Conservation (phyloP, 1,139 yeast species). For the Suhomyces atakaporum region DNA sequence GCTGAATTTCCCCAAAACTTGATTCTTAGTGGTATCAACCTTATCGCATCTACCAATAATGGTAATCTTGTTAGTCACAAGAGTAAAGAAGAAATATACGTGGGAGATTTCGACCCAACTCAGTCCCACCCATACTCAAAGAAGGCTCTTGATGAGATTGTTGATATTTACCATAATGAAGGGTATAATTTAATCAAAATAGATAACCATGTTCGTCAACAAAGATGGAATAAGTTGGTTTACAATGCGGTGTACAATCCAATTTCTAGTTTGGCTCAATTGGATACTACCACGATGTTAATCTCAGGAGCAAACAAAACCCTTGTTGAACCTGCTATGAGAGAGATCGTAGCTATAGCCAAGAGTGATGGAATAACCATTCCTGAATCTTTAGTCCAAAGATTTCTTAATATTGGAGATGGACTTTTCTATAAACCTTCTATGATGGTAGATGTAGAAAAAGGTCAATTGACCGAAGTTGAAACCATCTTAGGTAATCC, state of each 20-base stretch:
- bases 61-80: conserved; percentile 53
- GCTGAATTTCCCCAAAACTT: conserved; percentile 58
- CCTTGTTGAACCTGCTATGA: conserved; percentile 62
- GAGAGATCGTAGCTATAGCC: conserved; percentile 63
- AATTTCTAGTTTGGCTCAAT: conserved; percentile 49
- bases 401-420: conserved; percentile 59
- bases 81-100: conserved; percentile 51
- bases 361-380: conserved; percentile 60
- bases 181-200: conserved; percentile 43
- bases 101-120: conserved; percentile 51
- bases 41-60: conserved; percentile 64
- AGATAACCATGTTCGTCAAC: conserved; percentile 50
- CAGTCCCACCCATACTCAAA: conserved; percentile 20
- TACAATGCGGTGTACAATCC: conserved; percentile 71
- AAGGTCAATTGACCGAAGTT: conserved; percentile 69
- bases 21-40: conserved; percentile 66
- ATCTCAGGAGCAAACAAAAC: conserved; percentile 53
- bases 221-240: conserved; percentile 74
- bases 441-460: conserved; percentile 71
- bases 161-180: conserved; percentile 48
- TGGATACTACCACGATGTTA: conserved; percentile 61
- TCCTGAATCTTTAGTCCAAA: conserved; percentile 45
- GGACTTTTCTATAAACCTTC: conserved; percentile 70
- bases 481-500: conserved; percentile 77
- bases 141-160: conserved; percentile 41